phyloP scores from a whole-genome alignment of 768 basidiomycete genomes.

The Termitomyces sp. region DNA sequence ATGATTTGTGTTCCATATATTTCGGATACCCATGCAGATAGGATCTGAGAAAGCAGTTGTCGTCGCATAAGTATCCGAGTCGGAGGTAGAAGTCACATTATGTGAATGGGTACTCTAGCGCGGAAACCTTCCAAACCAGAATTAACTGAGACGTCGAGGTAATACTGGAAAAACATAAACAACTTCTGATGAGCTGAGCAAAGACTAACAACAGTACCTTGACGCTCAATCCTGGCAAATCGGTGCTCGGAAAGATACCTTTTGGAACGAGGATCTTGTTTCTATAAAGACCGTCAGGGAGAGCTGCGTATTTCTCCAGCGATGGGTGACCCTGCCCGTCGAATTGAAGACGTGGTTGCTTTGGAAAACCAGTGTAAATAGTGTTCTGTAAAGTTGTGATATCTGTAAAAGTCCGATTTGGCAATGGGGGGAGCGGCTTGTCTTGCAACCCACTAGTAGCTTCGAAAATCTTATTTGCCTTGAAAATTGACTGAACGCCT shows the following conservation, averaged over 20 bases:
- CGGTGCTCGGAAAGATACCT: slow-evolving; percentile 58
- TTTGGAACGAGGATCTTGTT: slow-evolving; percentile 48
- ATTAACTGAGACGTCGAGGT: slow-evolving; percentile 64
- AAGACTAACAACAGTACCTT: slow-evolving; percentile 40
- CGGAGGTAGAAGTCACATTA: slow-evolving; percentile 31
- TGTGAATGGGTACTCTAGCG: slow-evolving; percentile 55
- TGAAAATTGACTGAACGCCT: slow-evolving; percentile 17
- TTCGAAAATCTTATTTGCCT: slow-evolving; percentile 18
- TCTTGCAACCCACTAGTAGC: slow-evolving; percentile 23
- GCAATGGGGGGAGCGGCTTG: slow-evolving; percentile 38
- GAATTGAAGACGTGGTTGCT: slow-evolving; percentile 48
- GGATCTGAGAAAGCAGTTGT: neutral
- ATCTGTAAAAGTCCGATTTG: slow-evolving; percentile 34
- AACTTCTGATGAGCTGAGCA: slow-evolving; percentile 6
- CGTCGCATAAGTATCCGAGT: neutral
- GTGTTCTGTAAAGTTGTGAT: slow-evolving; percentile 41
- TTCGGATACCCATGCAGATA: neutral
- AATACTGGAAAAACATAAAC: slow-evolving; percentile 43
- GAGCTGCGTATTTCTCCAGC: slow-evolving; percentile 35
- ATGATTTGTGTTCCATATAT: neutral
- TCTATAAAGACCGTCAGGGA: slow-evolving; percentile 68
- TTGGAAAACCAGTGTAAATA: slow-evolving; percentile 65
- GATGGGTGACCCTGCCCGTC: slow-evolving; percentile 36
- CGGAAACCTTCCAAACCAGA: slow-evolving; percentile 58
- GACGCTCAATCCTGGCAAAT: slow-evolving; percentile 62